A percentile compares a stretch with the other conserved stretches of the same genome.
Evolutionary conservation across 352 stramenopile species (phyloP).

Genomic region (Phytophthora multivora): DNA sequence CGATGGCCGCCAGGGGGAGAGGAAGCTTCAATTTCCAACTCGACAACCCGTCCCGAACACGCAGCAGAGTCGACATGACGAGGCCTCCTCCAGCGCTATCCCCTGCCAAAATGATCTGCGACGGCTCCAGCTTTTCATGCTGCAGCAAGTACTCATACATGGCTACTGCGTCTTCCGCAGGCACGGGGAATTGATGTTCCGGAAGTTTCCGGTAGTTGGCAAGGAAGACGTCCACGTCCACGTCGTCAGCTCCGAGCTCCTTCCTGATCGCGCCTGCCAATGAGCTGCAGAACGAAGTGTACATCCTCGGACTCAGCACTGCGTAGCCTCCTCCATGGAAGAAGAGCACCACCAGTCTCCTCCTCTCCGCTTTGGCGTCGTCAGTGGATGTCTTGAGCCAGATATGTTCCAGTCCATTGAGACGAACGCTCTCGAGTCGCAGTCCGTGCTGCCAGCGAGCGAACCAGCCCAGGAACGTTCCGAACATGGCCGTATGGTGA

Average conservation of each 20-base stretch:
- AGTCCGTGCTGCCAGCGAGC: conserved; percentile 26
- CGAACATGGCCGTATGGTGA: conserved; percentile 27
- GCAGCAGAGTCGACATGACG: conserved; percentile 42
- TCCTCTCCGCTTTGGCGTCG: not conserved
- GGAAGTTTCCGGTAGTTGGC: conserved; percentile 53
- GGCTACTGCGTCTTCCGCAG: conserved; percentile 34
- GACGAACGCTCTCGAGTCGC: conserved; percentile 24
- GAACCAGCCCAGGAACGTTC: conserved; percentile 32
- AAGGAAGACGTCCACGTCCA: conserved; percentile 40
- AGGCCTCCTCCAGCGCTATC: conserved; percentile 50
- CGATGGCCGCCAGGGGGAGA: conserved; percentile 36
- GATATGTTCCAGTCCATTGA: conserved; percentile 57
- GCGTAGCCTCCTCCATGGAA: conserved; percentile 60
- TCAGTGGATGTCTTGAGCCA: conserved; percentile 36
- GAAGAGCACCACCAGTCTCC: conserved; percentile 49
- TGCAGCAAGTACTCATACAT: conserved; percentile 56
- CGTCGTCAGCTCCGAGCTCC: conserved; percentile 7
- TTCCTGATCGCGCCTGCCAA: conserved; percentile 30
- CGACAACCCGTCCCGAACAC: conserved; percentile 27
- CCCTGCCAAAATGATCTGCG: conserved; percentile 40
- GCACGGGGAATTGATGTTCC: conserved; percentile 36
- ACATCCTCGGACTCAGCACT: conserved; percentile 46
- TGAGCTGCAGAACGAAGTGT: conserved; percentile 35
- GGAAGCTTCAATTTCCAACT: conserved; percentile 25
- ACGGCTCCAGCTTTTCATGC: conserved; percentile 32